Evolutionary conservation across 306 rosid species (phyloP).

Genomic region (Ziziphus jujuba): DNA sequence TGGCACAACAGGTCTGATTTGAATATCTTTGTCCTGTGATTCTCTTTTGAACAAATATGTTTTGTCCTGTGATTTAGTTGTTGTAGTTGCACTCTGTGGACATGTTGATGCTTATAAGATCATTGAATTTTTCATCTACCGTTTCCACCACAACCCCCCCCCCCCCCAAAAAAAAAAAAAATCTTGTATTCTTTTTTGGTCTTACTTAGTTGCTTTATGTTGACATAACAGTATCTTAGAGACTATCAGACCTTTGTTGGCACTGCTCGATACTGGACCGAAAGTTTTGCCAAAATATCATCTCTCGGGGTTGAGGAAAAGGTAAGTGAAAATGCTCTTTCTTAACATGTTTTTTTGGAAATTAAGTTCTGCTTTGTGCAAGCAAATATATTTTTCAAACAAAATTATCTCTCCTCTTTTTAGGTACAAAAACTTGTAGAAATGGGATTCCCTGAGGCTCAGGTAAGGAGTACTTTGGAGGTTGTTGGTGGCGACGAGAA

Average conservation of each 20-base stretch:
- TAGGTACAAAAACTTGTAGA: conserved; percentile 85
- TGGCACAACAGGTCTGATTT: conserved; percentile 78
- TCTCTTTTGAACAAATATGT: neutral
- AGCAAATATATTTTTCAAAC: too few species aligned
- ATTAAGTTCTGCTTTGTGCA: neutral
- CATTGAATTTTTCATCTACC: conserved; percentile 7
- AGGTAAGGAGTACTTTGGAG: conserved; percentile 77
- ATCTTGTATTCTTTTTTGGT: conserved; percentile 3
- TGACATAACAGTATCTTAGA: conserved; percentile 67
- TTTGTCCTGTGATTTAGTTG: conserved; percentile 3
- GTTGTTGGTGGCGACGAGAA: conserved; percentile 94
- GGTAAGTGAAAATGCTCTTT: conserved; percentile 35
- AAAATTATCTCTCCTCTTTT: too few species aligned
- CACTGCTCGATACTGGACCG: conserved; percentile 98
- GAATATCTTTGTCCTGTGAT: conserved; percentile 1
- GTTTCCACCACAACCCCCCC: conserved; percentile 1
- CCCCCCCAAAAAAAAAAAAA: too few species aligned
- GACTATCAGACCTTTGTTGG: conserved; percentile 80
- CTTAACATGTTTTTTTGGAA: conserved; percentile 10
- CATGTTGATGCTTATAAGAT: conserved; percentile 1
- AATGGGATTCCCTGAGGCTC: conserved; percentile 94
- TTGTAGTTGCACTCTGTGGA: neutral
- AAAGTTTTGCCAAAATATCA: conserved; percentile 79
- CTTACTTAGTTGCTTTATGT: conserved; percentile 14
- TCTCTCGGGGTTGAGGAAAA: conserved; percentile 83